phyloP scores from a whole-genome alignment of 139 green algal species.

The Trebouxia sp. region DNA sequence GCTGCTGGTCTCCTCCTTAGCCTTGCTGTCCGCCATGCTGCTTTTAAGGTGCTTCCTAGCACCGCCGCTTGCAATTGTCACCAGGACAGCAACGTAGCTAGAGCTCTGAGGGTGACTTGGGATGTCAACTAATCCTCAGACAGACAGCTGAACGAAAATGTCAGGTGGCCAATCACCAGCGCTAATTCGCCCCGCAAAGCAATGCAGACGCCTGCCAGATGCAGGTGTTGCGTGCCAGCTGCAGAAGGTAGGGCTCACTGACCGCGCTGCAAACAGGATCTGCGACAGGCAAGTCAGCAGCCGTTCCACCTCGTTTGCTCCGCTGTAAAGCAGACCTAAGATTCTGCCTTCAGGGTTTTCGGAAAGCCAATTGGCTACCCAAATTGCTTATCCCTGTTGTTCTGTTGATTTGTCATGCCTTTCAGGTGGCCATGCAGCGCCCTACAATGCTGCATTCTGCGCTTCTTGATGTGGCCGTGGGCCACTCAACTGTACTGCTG shows the following conservation, averaged over 20 bases:
- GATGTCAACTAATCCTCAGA: conserved; percentile 22
- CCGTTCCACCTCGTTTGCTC: not conserved
- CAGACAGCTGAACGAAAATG: not conserved
- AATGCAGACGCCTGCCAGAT: too few species aligned
- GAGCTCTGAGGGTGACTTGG: too few species aligned
- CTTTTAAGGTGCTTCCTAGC: conserved; percentile 17
- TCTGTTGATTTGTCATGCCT: not conserved
- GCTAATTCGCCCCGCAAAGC: too few species aligned
- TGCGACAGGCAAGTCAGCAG: conserved; percentile 11
- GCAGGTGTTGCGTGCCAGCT: not conserved
- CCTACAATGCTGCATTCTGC: too few species aligned
- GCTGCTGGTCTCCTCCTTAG: not conserved
- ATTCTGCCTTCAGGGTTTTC: conserved; percentile 18
- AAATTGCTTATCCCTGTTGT: not conserved
- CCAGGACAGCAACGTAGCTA: not conserved
- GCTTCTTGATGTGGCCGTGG: too few species aligned
- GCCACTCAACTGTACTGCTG: not conserved
- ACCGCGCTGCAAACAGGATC: not conserved
- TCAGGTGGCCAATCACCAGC: not conserved
- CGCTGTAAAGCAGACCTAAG: not conserved
- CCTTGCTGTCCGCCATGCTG: not conserved
- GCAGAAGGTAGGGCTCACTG: not conserved
- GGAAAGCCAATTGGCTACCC: not conserved
- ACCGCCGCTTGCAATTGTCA: conserved; percentile 13
- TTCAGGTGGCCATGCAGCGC: not conserved